Percentiles rank a stretch among this genome's conserved stretches.
Conservation (phyloP, 495 filamentous ascomycete genomes). For the Saxophila tyrrhenica region DNA sequence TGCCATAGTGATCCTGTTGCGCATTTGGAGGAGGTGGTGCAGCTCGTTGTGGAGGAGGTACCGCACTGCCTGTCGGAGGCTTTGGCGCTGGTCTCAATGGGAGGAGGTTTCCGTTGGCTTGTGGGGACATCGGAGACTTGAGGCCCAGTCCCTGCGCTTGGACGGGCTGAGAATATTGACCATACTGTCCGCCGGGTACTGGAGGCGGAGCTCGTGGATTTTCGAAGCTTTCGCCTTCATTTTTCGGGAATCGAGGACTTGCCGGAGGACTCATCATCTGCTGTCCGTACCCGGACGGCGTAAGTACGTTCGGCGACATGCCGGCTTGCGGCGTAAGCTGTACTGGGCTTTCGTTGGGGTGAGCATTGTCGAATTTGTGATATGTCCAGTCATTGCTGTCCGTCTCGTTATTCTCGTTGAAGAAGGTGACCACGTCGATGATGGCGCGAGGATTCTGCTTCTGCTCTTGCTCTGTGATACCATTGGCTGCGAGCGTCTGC, state of each 20-base stretch:
- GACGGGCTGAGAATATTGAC: not conserved
- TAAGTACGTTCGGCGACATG: constrained; percentile 32
- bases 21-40: constrained; percentile 32
- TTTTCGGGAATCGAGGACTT: constrained; percentile 84
- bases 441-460: constrained; percentile 90
- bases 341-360: constrained; percentile 19
- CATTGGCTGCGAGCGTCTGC: constrained; percentile 83
- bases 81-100: constrained; percentile 56
- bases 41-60: constrained; percentile 25
- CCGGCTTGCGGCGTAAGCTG: constrained; percentile 42
- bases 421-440: constrained; percentile 89
- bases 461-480: constrained; percentile 91
- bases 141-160: constrained; percentile 7
- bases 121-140: constrained; percentile 35
- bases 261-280: constrained; percentile 70
- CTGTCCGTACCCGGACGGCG: constrained; percentile 30
- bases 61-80: constrained; percentile 33
- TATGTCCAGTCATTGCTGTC: constrained; percentile 75
- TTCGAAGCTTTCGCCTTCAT: constrained; percentile 89
- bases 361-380: constrained; percentile 88
- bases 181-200: constrained; percentile 43
- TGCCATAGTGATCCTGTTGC: constrained; percentile 1
- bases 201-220: constrained; percentile 90
- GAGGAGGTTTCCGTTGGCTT: constrained; percentile 47
- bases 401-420: constrained; percentile 80